These are phyloP conservation scores for Rosa chinensis DNA, from an alignment of 306 rosid genomes.

Conservation along the genomic window DNA sequence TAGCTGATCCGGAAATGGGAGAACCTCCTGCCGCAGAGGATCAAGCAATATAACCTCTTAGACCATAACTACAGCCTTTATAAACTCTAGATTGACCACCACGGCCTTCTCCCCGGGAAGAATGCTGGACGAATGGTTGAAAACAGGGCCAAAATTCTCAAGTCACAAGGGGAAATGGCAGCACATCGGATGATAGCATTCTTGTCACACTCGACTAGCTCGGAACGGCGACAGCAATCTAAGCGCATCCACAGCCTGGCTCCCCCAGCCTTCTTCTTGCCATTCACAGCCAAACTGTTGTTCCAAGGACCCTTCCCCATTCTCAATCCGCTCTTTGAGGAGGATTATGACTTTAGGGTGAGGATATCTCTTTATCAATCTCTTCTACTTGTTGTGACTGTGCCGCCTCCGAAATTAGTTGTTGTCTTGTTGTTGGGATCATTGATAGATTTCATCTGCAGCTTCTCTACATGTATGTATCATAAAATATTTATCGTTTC, in stretches of 20 bases:
- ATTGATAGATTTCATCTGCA: no score
- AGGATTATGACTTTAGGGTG: no score
- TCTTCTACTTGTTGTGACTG: no score
- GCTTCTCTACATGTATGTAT: no score
- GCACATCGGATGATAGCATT: conserved; percentile 74
- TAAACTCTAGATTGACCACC: conserved; percentile 93
- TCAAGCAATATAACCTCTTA: conserved; percentile 88
- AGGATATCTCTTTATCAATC: no score
- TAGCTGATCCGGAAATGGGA: conserved; percentile 91
- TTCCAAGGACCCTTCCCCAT: neutral
- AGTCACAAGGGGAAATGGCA: conserved; percentile 77
- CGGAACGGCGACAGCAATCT: conserved; percentile 66
- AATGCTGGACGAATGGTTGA: conserved; percentile 88
- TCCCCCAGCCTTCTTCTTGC: conserved; percentile 74
- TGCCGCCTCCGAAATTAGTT: no score
- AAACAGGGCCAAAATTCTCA: conserved; percentile 91
- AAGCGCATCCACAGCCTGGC: conserved; percentile 89
- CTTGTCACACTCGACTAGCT: conserved; percentile 84
- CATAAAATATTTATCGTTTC: no score
- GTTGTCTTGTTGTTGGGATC: no score
- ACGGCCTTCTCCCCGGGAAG: conserved; percentile 92
- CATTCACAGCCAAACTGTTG: conserved; percentile 33
- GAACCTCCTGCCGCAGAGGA: conserved; percentile 81
- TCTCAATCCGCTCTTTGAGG: no score
- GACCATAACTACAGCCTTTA: conserved; percentile 81